Evolutionary conservation across 176 grass and related monocot species (phyloP), one percentile per base, ranked within the genome.

Genomic region (Tuctoria greenei): DNA sequence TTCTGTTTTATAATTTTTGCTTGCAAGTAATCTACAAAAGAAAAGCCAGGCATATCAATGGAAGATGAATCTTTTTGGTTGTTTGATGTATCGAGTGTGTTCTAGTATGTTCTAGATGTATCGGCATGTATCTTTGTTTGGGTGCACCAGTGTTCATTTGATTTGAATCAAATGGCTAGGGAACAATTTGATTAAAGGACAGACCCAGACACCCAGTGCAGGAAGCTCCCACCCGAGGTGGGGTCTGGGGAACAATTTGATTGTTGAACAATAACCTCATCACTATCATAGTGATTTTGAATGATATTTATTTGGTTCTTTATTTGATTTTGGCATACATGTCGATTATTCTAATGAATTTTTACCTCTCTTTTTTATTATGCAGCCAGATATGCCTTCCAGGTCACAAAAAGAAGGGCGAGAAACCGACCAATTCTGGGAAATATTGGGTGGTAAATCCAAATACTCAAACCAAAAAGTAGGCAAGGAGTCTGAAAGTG

Each of bases 351-450:
- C 21, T 77, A 59, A 4, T 16, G n/a, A n/a, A n/a, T 79, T 57
- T 65, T 36, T 72, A 26, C 18, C 38, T 58, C 25, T 16, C 46
- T 66, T 66, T 79, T 69, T 85, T 21, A 40, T 70, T 84, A 72
- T 82, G 27, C 81, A 99, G 95, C 87, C 95, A 77, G 85, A 99
- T 79, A 38, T 86, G 21, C 91, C 90, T 46, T 84, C 91, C 16
- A 95, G 90, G 63, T 78, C 89, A 49, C 95, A 86, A 67, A 99
- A 90, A 56, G 95, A 99, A 70, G 95, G 91, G 40, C 81, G 82
- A 90, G 95, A 99, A 84, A 90, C 84, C 0, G 91, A 99, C 61
- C 89, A 92, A 59, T 99, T 99, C 56, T 99, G 95, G 95, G 82
- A 79, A 77, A 45, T 99, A 40, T 75, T 99, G 42, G 95, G 91